Percentiles rank a stretch among this genome's conserved stretches.
Conservation (phyloP, 148 eudicot genomes). For the Vaccinium corymbosum region DNA sequence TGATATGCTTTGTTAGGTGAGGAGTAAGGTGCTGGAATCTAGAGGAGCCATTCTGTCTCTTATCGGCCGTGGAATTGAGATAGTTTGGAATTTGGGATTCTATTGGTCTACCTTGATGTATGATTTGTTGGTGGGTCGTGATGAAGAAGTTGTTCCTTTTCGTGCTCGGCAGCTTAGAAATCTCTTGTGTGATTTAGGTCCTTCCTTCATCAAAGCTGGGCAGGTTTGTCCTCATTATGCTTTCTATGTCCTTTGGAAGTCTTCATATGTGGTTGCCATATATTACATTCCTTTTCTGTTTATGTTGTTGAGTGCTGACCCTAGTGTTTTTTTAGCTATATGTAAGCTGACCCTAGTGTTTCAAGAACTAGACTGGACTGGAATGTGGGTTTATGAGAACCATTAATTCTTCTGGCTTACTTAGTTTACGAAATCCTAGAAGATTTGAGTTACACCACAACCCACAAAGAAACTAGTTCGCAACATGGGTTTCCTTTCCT, state of each 20-base stretch:
- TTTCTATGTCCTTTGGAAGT: background rate
- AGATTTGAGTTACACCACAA: background rate
- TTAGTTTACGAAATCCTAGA: background rate
- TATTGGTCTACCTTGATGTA: constrained; percentile 78
- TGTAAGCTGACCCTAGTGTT: background rate
- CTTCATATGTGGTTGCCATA: background rate
- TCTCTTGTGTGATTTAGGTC: constrained; percentile 84
- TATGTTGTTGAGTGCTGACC: background rate
- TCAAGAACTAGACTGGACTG: background rate
- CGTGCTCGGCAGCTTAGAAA: constrained; percentile 90
- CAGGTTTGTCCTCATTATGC: constrained; percentile 49
- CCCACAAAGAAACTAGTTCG: background rate
- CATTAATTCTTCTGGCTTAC: background rate
- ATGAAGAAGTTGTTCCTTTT: constrained; percentile 89
- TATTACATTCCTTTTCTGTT: background rate
- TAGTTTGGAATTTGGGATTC: constrained; percentile 85
- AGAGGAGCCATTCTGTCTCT: constrained; percentile 75
- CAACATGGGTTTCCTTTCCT: background rate
- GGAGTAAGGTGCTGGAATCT: constrained; percentile 83
- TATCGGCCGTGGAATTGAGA: constrained; percentile 77
- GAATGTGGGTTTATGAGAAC: background rate
- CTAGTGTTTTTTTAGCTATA: background rate
- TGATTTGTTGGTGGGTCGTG: constrained; percentile 82
- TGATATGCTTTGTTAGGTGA: constrained; percentile 47
- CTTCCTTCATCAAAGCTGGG: constrained; percentile 97